These are phyloP conservation scores for Escovopsis sp. DNA, from an alignment of 2,329 filamentous ascomycete genomes.

Conservation along the genomic window DNA sequence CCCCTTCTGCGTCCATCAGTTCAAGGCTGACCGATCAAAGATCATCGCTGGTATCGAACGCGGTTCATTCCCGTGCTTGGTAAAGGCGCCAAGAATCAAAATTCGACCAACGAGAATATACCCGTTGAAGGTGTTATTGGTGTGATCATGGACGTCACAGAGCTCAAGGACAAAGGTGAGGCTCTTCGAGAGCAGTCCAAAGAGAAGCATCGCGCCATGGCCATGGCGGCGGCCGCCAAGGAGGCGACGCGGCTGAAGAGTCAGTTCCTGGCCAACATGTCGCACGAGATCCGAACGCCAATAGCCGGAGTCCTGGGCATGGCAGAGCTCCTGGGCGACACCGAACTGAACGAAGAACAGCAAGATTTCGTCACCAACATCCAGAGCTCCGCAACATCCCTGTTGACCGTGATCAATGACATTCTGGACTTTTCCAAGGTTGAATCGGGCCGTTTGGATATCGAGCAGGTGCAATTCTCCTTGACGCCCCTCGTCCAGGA, in stretches of 20 bases:
- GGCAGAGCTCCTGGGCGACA: slow-evolving; percentile 59
- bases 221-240: slow-evolving; percentile 64
- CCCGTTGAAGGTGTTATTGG: slow-evolving; percentile 60
- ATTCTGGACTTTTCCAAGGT: slow-evolving; percentile 84
- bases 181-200: slow-evolving; percentile 49
- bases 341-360: slow-evolving; percentile 53
- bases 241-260: slow-evolving; percentile 70
- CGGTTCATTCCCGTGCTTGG: slow-evolving; percentile 52
- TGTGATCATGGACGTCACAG: slow-evolving; percentile 68
- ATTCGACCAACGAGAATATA: slow-evolving; percentile 24
- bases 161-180: slow-evolving; percentile 49
- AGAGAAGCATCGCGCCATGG: slow-evolving; percentile 55
- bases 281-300: slow-evolving; percentile 64
- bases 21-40: slow-evolving; percentile 15
- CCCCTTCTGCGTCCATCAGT: background rate
- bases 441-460: slow-evolving; percentile 61
- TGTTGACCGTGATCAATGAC: slow-evolving; percentile 81
- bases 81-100: slow-evolving; percentile 38
- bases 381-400: slow-evolving; percentile 62
- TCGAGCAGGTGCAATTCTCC: slow-evolving; percentile 70
- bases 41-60: slow-evolving; percentile 55
- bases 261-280: slow-evolving; percentile 69
- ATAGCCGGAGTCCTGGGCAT: slow-evolving; percentile 72
- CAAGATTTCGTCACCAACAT: slow-evolving; percentile 65
- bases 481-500: slow-evolving; percentile 60